phyloP scores from a whole-genome alignment of 1,284 basidiomycete species.

The Sanghuangporus sanghuang region DNA sequence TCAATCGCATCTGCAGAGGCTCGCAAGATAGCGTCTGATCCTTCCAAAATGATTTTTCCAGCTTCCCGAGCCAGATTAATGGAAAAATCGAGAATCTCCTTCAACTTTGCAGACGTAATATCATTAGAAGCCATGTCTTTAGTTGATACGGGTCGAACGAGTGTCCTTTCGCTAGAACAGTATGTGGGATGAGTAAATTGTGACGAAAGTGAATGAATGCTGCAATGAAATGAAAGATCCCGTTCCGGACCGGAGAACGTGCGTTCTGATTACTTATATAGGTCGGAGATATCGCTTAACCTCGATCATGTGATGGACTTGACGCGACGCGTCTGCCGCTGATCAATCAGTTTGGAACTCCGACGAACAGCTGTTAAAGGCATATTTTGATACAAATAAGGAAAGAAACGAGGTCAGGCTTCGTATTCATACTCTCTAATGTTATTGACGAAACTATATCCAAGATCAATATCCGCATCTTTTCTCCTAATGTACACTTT shows the following conservation, averaged over 20 bases:
- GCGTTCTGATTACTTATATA: no score
- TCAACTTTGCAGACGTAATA: conserved; percentile 46
- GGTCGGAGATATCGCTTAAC: background rate
- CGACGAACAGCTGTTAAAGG: background rate
- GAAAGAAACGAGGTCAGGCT: background rate
- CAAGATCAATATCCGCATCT: background rate
- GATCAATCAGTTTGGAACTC: background rate
- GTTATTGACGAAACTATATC: background rate
- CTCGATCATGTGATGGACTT: background rate
- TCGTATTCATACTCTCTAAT: background rate
- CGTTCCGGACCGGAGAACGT: no score
- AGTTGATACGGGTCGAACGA: background rate
- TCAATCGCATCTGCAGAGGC: conserved; percentile 51
- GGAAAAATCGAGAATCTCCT: conserved; percentile 69
- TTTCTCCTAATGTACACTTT: background rate
- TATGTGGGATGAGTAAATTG: background rate
- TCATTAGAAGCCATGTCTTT: conserved; percentile 23
- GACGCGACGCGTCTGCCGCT: background rate
- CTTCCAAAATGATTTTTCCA: conserved; percentile 68
- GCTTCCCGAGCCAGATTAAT: conserved; percentile 66
- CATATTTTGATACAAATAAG: background rate
- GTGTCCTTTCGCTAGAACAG: background rate
- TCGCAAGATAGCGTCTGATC: conserved; percentile 64
- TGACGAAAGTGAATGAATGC: no score
- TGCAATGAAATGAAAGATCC: no score